Base-by-base conservation (phyloP, 108 stramenopile genomes). In the Skeletonema tropicum region DNA sequence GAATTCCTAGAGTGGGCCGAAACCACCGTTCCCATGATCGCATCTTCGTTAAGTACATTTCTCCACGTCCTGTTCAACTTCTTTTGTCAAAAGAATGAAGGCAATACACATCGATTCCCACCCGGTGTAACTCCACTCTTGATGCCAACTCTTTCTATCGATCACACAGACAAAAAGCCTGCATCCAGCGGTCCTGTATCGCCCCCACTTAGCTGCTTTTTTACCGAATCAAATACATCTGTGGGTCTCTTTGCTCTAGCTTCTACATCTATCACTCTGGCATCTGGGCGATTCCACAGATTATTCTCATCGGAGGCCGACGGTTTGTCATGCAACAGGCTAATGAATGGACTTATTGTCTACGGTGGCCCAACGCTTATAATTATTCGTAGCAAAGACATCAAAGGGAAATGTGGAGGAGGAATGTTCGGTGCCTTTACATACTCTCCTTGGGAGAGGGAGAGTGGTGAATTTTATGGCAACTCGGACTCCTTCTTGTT, bases 281-380 rank as follows among this genome's bases (percentile, higher is more conserved):
- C 68, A 25, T 76, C 64, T 15, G 70, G 77, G 48, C 29, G 58
- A 73, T 95, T 83, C 71, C 85, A 89, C 81, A 84, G 90, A 10
- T 64, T 95, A 60, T 95, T 91, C 68, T 90, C 94, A 6, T 91
- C 91, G 8, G 86, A 86, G 15, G 79, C 85, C 1, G 91, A 95
- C 75, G 94, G 94, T 10, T 66, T 92, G 25, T 91, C 92, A 2
- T 95, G 91, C 74, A 91, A 92, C 79, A 73, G 91, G 32, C 64
- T 95, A 26, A 85, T 86, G 79, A 85, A 90, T 72, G 76, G 85
- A 12, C 60, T 95, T 19, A 60, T 92, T 58, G 94, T 91, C 57
- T 95, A 91, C 60, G 86, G 86, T 60, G 94, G 91, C 46, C 92
- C 94, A 7, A 95, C 91, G 10, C 63, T 95, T 17, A 57, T 95